Conservation (phyloP, 163 green algal genomes). For the Scenedesmus sp. region DNA sequence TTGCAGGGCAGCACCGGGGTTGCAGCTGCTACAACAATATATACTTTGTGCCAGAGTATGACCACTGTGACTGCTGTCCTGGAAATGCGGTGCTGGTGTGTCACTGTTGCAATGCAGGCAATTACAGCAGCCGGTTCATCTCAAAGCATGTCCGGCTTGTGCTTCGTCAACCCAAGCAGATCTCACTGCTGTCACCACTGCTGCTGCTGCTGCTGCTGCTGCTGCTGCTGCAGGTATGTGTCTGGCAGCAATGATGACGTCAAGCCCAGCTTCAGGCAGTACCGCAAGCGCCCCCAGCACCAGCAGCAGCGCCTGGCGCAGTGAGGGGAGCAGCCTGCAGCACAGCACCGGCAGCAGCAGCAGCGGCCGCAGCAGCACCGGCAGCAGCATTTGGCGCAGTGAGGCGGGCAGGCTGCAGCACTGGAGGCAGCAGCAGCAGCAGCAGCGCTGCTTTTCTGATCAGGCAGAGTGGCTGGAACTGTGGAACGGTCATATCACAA, state of each 20-base stretch:
- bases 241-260: conserved; percentile 30
- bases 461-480: no score
- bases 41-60: no score
- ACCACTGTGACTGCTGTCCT: no score
- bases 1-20: no score
- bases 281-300: conserved; percentile 24
- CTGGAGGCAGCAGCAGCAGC: background rate
- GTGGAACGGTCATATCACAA: no score
- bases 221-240: conserved; percentile 20
- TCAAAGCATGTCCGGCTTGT: no score
- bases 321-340: background rate
- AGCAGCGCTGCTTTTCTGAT: no score
- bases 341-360: background rate
- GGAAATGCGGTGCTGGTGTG: no score
- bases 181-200: background rate
- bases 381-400: background rate
- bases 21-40: no score
- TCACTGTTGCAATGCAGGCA: background rate
- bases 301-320: conserved; percentile 7
- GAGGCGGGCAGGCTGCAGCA: no score
- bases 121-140: no score
- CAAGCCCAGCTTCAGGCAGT: conserved; percentile 32
- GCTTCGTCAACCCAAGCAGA: no score
- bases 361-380: background rate
- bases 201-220: background rate